These are phyloP conservation scores for Botrytis pseudocinerea DNA, from an alignment of 2,329 filamentous ascomycete genomes.

Conservation along the genomic window DNA sequence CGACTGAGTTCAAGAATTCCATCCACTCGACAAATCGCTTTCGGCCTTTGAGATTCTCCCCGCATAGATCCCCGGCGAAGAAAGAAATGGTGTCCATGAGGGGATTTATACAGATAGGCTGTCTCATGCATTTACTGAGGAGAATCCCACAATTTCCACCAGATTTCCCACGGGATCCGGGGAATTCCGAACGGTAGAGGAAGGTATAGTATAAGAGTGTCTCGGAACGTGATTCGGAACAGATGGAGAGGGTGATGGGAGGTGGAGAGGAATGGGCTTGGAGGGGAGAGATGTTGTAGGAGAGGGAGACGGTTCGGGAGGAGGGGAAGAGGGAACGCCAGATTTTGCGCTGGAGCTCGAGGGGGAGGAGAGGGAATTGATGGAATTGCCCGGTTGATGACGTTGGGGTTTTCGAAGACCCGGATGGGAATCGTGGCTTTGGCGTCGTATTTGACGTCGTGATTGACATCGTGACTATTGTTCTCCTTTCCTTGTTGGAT, in stretches of 20 bases:
- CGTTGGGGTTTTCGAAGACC: background rate
- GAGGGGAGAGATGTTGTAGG: background rate
- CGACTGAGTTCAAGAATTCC: background rate
- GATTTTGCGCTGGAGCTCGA: slow-evolving; percentile 17
- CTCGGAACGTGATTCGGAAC: slow-evolving; percentile 19
- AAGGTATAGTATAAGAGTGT: slow-evolving; percentile 15
- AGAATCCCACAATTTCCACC: background rate
- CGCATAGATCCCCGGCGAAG: slow-evolving; percentile 1
- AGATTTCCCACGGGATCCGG: background rate
- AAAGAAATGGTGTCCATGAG: background rate
- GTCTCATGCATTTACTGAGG: slow-evolving; percentile 1
- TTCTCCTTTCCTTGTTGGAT: background rate
- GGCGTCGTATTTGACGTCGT: background rate
- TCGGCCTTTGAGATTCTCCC: background rate
- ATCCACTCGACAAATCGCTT: slow-evolving; percentile 8
- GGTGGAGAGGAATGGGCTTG: background rate
- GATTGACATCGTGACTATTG: background rate
- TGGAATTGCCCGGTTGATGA: background rate
- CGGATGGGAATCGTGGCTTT: background rate
- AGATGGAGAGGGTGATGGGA: slow-evolving; percentile 13
- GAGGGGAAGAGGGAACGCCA: slow-evolving; percentile 13
- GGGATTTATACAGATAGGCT: slow-evolving; percentile 17
- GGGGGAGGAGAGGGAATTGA: slow-evolving; percentile 4
- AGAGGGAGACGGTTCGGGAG: slow-evolving; percentile 13
- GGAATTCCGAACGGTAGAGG: slow-evolving; percentile 10